These are phyloP conservation scores for Stentor roeselii DNA, from an alignment of 73 alveolate species.

Conservation along the genomic window DNA sequence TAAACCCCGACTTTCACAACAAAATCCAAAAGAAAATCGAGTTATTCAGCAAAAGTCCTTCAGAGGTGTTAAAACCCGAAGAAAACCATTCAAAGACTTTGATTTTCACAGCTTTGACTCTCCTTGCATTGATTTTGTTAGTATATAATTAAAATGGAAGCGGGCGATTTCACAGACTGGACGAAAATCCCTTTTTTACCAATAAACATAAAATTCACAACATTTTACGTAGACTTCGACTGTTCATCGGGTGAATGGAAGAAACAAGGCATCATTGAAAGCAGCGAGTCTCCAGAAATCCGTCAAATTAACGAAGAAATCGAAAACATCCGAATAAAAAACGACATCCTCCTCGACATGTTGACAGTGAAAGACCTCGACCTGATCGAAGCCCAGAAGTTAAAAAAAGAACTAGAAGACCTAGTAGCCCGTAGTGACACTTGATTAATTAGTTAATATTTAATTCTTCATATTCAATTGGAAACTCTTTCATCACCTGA, in stretches of 20 bases:
- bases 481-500: background rate
- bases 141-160: too few species aligned
- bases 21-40: too few species aligned
- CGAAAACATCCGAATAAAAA: background rate
- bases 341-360: slow-evolving; percentile 20
- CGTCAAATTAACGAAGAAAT: background rate
- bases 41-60: too few species aligned
- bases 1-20: too few species aligned
- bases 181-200: slow-evolving; percentile 17
- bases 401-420: slow-evolving; percentile 16
- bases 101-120: too few species aligned
- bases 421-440: background rate
- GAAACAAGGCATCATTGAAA: background rate
- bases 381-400: slow-evolving; percentile 3
- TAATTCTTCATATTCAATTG: too few species aligned
- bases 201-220: background rate
- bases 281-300: background rate
- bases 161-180: slow-evolving; percentile 7
- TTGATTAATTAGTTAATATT: too few species aligned
- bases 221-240: background rate
- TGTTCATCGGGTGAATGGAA: background rate
- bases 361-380: background rate
- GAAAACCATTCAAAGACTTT: too few species aligned
- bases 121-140: too few species aligned
- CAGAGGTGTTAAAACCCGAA: too few species aligned